Evolutionary conservation across 768 basidiomycete species (phyloP).

Genomic region (Mrakia gelida): DNA sequence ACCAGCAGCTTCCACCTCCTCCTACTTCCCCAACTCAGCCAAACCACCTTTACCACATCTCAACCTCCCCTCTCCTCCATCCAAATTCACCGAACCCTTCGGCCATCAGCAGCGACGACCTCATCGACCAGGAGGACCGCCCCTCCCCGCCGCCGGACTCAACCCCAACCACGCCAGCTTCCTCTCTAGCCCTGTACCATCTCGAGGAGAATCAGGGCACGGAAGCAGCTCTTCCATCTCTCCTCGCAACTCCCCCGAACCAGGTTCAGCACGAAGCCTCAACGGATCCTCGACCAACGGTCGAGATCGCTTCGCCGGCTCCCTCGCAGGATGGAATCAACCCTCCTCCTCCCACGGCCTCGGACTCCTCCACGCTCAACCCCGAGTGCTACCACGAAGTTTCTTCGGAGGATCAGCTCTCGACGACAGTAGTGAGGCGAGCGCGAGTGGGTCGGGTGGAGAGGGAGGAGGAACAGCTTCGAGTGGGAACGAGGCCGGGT

Average conservation of each 20-base stretch:
- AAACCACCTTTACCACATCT: background rate
- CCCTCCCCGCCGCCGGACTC: background rate
- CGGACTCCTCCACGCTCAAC: background rate
- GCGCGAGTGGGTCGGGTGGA: background rate
- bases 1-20: background rate
- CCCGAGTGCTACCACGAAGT: background rate
- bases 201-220: background rate
- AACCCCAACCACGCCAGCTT: background rate
- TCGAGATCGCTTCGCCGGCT: background rate
- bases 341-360: background rate
- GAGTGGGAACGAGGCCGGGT: background rate
- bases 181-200: background rate
- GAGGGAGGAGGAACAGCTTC: background rate
- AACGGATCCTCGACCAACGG: no score
- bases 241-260: no score
- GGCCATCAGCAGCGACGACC: background rate
- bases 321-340: background rate
- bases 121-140: conserved; percentile 3
- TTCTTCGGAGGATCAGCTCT: background rate
- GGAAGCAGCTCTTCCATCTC: background rate
- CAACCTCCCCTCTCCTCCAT: background rate
- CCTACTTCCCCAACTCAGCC: background rate
- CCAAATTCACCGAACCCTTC: background rate
- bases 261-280: no score
- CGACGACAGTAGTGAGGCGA: background rate